phyloP scores from a whole-genome alignment of 2,329 filamentous ascomycete species.

The Phialophora macrospora region DNA sequence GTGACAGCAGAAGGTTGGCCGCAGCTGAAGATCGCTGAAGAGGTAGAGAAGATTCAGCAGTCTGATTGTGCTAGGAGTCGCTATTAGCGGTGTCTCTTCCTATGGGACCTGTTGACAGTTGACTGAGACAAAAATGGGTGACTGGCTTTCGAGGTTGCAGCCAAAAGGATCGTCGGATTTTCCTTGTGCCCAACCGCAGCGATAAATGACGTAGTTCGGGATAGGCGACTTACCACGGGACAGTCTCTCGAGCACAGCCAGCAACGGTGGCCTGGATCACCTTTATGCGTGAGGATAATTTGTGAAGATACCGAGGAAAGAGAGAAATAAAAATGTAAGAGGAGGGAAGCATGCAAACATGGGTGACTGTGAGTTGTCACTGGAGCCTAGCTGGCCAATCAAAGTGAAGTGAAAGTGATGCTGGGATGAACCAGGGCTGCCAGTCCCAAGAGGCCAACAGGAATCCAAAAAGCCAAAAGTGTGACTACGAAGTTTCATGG shows the following conservation, averaged over 20 bases:
- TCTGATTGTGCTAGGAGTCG: neutral
- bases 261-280: neutral
- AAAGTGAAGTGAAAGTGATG: conserved; percentile 3
- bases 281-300: neutral
- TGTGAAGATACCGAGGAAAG: conserved; percentile 8
- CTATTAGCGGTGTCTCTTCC: neutral
- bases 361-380: conserved; percentile 21
- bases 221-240: neutral
- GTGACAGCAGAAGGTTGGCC: neutral
- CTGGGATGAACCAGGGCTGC: conserved; percentile 2
- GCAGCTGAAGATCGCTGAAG: neutral
- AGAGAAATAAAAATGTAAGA: conserved; percentile 3
- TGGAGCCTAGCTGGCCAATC: conserved; percentile 17
- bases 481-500: neutral
- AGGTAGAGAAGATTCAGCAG: neutral
- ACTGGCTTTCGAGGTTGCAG: conserved; percentile 8
- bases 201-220: neutral
- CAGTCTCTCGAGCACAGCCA: neutral
- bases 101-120: conserved; percentile 1
- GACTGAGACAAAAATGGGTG: conserved; percentile 20
- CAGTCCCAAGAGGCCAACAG: conserved; percentile 4
- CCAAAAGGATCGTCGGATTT: conserved; percentile 3
- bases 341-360: conserved; percentile 12
- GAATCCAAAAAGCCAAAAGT: neutral
- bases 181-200: conserved; percentile 19